Evolutionary conservation across 768 basidiomycete genomes (phyloP), one percentile per base, ranked within the genome.

Genomic region (Tulasnella sp.): DNA sequence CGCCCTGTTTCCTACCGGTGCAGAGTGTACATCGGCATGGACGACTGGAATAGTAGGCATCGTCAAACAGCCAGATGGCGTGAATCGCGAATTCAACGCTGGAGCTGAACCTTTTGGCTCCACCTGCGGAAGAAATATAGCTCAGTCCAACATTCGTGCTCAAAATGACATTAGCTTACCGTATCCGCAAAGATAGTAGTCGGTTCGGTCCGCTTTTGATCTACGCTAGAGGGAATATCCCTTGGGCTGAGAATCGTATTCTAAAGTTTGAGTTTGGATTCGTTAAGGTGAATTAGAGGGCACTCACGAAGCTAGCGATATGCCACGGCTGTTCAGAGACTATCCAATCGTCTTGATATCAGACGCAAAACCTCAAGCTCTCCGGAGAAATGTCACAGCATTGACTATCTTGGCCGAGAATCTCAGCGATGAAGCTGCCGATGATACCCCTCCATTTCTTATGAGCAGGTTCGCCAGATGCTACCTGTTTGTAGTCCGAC

Each of bases 51-150:
- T 52, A 49, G 59, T 46, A 46, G 21, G 15, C 55, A 46, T 56
- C 57, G 55, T 58, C 55, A 38, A 45, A 59, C 21, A 59, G 57
- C 46, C 49, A 59, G 19, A 49, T n/a, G 22, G 46, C 45, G 27
- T 59, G 57, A 21, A 49, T 34, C 11, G 48, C 57, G 49, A 59
- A 59, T 25, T 49, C 57, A 9, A 59, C 29, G 2, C 45, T 22
- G 11, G 57, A 59, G 29, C 19, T 15, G n/a, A 59, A 59, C 29
- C 27, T 49, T 46, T 59, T 59, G 2, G 19, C 15, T 17, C 57
- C 48, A 38, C 34, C 34, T 38, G n/a, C n/a, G n/a, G 34, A 38
- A 38, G 34, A 15, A n/a, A n/a, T n/a, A n/a, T n/a, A n/a, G n/a
- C n/a, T n/a, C n/a, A n/a, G n/a, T n/a, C n/a, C n/a, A n/a, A n/a